A percentile compares a stretch with the other conserved stretches of the same genome.
These are phyloP conservation scores for Penicillium mononematosum DNA, from an alignment of 495 filamentous ascomycete genomes.

Conservation along the genomic window DNA sequence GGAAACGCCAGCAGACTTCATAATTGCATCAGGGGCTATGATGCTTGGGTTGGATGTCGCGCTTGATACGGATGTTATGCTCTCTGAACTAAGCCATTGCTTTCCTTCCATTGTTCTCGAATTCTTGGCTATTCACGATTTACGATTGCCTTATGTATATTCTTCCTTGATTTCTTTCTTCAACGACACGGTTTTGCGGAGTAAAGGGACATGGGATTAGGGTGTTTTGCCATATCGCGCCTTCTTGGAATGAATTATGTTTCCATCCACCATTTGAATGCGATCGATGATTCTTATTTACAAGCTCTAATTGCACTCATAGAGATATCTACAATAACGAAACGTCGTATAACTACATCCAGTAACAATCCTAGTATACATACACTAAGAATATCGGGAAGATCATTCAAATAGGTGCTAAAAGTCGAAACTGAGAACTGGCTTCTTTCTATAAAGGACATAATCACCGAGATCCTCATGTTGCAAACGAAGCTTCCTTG, in stretches of 20 bases:
- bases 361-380: too few relatives aligned
- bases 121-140: not conserved
- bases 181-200: not conserved
- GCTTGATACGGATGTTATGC: not conserved
- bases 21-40: not conserved
- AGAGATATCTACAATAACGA: not conserved
- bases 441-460: not conserved
- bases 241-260: not conserved
- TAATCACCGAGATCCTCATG: not conserved
- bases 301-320: not conserved
- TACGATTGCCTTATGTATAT: conserved; percentile 8
- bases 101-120: not conserved
- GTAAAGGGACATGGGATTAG: not conserved
- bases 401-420: not conserved
- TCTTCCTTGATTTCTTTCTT: not conserved
- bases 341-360: not conserved
- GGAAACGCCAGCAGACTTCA: conserved; percentile 27
- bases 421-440: not conserved
- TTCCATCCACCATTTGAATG: not conserved
- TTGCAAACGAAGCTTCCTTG: not conserved
- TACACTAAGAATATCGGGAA: not conserved
- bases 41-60: not conserved
- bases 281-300: not conserved
- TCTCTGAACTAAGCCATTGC: not conserved
- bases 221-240: not conserved